Base-by-base conservation (phyloP, 306 rosid species). In the Ochetophila trinervis region DNA sequence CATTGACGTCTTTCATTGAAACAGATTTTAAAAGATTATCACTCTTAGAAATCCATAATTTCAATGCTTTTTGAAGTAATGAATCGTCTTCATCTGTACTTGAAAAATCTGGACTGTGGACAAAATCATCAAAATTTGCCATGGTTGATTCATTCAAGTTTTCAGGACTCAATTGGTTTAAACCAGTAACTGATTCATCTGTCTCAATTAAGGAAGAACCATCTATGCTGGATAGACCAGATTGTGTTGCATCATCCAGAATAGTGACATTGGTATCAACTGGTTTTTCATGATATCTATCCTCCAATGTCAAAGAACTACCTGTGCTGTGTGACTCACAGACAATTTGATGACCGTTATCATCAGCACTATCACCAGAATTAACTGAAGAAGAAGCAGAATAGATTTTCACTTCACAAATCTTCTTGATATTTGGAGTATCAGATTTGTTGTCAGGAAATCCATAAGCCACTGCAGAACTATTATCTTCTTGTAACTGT, bases 251-350 rank as follows among this genome's bases (percentile, higher is more conserved):
- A 42, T 20, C 53, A 42, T 61, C 53, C 35, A 61, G 34, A 1
- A 40, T 40, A 40, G 45, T 40, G 45, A 19, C 17, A 22, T 71
- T 72, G 48, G 52, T 51, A 23, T 44, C 19, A 19, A 27, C 62
- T 37, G 35, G 63, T 37, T 32, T 48, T 67, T 23, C 53, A 16
- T 48, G 49, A 21, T 15, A 62, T 62, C 50, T 67, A 50, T 12
- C 17, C 57, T 24, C 77, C 35, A 6, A 64, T 35, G 66, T 36
- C 34, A 65, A 65, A 36, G 53, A 48, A 36, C 66, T 72, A 22
- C 60, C 50, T 13, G 65, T 57, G 34, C 54, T 18, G 16, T 23
- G 66, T 35, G 66, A 72, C 24, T 50, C 36, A 49, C 11, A 53
- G 16, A 62, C 50, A 53, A 24, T 9, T 20, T 4, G 59, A n/a